Evolutionary conservation across 106 monocot species (phyloP), one percentile per base, ranked within the genome.

Genomic region (Dendrobium huoshanense): DNA sequence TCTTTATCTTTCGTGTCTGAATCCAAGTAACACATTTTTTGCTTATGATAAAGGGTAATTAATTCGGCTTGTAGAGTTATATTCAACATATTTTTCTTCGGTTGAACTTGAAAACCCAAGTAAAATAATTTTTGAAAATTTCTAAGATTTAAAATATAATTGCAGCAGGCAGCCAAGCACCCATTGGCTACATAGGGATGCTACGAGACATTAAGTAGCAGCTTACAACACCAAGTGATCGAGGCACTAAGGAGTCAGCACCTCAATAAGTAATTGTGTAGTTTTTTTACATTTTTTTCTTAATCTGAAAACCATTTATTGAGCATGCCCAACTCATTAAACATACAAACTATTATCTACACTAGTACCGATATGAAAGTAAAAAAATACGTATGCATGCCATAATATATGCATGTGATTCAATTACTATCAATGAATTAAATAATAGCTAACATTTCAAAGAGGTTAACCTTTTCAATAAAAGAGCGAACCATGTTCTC

Each of bases 401-500:
- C 37, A 16, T 75, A 75, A 75, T 47, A 48, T n/a, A 75, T 75
- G 45, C 42, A 42, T 73, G 15, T 42, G 2, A 27, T 15, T 17
- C 41, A 73, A 41, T 73, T 41, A 73, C 73, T 19, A 20, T 42
- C 20, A 24, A 15, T 75, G 4, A 24, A 44, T 48, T 73, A 16
- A 22, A 75, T 24, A 6, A 10, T 75, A 15, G 49, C 24, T 49
- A 27, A 29, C 74, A 74, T 43, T 37, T 20, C 74, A 74, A 76
- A 76, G 27, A 49, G 25, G 25, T 49, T 48, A 25, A 83, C 83
- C 83, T 83, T 83, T 74, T 83, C 83, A 83, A 83, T 83, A 51
- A 11, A 83, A 1, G 83, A 68, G 24, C 83, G 83, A 58, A 83
- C 83, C 83, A 83, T 83, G 58, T 79, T 83, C 41, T 83, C 83